phyloP scores from a whole-genome alignment of 345 rosid genomes.

The Camelina sativa region DNA sequence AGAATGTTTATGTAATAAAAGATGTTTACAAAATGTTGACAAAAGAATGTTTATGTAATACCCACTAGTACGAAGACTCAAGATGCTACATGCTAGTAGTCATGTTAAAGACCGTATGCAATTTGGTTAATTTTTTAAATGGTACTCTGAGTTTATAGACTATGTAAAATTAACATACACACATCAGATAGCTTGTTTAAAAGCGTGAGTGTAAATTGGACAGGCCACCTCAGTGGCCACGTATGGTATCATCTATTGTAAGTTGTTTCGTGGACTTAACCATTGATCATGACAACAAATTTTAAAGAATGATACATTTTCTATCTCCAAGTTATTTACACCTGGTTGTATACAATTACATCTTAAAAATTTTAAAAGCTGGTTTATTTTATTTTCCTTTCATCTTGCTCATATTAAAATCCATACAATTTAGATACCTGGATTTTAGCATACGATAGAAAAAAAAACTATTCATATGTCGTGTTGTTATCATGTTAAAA shows the following conservation, averaged over 20 bases:
- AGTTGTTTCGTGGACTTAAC: conserved; percentile 30
- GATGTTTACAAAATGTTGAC: conserved; percentile 7
- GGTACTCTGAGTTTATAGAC: not conserved
- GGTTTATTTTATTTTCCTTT: not conserved
- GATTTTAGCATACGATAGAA: not conserved
- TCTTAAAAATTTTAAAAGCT: not conserved
- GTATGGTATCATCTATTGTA: conserved; percentile 14
- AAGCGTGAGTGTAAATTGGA: not conserved
- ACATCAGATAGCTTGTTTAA: not conserved
- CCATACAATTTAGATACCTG: not conserved
- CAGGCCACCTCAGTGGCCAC: conserved; percentile 18
- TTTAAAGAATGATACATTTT: not conserved
- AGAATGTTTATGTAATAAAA: not conserved
- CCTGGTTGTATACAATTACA: not conserved
- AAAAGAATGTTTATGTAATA: not conserved
- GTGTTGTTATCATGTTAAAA: not conserved
- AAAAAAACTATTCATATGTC: not conserved
- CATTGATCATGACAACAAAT: conserved; percentile 28
- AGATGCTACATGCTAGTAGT: not conserved
- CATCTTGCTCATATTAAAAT: not conserved
- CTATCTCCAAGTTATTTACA: not conserved
- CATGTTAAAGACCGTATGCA: conserved; percentile 2
- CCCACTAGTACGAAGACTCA: not conserved
- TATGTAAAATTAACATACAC: conserved; percentile 2
- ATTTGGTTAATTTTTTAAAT: not conserved